Conservation (phyloP, 805 yeast species). For the Candida tammaniensis region DNA sequence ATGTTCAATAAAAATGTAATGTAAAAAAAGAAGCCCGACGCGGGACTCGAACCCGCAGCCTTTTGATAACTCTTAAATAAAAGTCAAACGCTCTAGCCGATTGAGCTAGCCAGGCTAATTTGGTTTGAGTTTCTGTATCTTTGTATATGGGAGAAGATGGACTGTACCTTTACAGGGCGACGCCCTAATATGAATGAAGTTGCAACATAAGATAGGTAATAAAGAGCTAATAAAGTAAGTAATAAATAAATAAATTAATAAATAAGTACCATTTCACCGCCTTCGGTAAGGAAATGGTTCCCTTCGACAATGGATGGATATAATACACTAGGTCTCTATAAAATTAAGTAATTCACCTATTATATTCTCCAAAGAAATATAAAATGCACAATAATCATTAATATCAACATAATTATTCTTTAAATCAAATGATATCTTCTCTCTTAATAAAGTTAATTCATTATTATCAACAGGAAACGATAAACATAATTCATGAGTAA, state of each 20-base stretch:
- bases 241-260: background rate
- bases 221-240: background rate
- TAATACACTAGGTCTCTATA: conserved; percentile 16
- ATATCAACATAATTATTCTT: conserved; percentile 42
- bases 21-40: conserved; percentile 11
- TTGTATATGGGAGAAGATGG: no score
- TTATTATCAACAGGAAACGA: conserved; percentile 9
- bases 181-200: no score
- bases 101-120: conserved; percentile 15
- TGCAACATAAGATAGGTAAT: no score
- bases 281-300: background rate
- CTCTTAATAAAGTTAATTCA: conserved; percentile 33
- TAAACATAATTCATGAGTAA: conserved; percentile 6
- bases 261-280: background rate
- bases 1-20: no score
- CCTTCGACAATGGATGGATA: conserved; percentile 1
- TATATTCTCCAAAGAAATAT: conserved; percentile 38
- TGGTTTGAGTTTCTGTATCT: no score
- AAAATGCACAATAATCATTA: conserved; percentile 44
- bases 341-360: conserved; percentile 39
- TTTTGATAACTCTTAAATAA: conserved; percentile 10
- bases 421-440: conserved; percentile 39
- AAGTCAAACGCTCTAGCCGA: conserved; percentile 17
- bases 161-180: no score
- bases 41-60: conserved; percentile 14